Base-by-base conservation (phyloP, 2,329 filamentous ascomycete genomes). In the Blumeriella jaapii region DNA sequence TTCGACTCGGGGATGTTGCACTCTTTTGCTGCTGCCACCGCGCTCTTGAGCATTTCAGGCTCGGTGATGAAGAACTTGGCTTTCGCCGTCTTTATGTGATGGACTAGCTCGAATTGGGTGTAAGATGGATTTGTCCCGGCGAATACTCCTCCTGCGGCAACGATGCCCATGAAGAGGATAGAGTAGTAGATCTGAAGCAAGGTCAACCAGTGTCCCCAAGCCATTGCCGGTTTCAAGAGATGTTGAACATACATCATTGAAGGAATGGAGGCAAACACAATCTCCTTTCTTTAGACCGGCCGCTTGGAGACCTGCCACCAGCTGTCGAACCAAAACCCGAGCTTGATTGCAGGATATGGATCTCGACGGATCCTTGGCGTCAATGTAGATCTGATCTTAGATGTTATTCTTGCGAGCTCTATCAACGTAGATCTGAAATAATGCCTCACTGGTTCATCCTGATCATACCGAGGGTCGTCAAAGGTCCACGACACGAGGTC, bases 81-180 rank as follows among this genome's bases (percentile, higher is more conserved):
- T 19, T 36, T 24, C 2, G 52, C 40, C 13, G 46, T 50, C 32
- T 47, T 49, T 30, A 54, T 40, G 17, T 55, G 52, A 31, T 55
- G 52, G 3, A 33, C 38, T 10, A 55, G 30, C 31, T 55, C 52
- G 17, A 47, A 50, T 16, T 39, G 32, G 1, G 48, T 55, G 31
- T 55, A 55, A 4, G 39, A 44, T 5, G 53, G 50, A 15, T 55
- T 55, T n/a, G 48, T 48, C 15, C 51, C 50, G 5, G 50, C 35
- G 16, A 51, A 55, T 5, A 52, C 25, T 7, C 49, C 48, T 11
- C 52, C 51, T n/a, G 50, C 47, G 6, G 42, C 48, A 12, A 55
- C 47, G 41, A 43, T 46, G 12, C 45, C 49, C 5, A 53, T 39
- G 23, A 49, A 47, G 1, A 47, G 12, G 11, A 47, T 46, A 1